These are phyloP conservation scores for Gonapodya prolifera DNA, from an alignment of 192 early-diverging fungal genomes.

Conservation along the genomic window DNA sequence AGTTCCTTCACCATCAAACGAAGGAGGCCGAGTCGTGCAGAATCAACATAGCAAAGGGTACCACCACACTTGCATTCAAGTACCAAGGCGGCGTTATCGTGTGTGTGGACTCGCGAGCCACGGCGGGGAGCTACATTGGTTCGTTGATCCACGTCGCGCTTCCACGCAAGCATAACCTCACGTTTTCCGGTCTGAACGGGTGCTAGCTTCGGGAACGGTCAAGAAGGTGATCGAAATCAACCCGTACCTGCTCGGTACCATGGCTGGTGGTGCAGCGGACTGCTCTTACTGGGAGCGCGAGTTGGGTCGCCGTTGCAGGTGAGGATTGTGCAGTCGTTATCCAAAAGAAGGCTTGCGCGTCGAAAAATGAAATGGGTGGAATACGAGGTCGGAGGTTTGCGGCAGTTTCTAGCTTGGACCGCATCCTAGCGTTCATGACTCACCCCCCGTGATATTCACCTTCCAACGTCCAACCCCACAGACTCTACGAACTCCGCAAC, in stretches of 20 bases:
- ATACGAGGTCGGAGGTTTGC: too few relatives aligned
- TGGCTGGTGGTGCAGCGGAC: slow-evolving; percentile 99
- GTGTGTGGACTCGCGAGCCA: slow-evolving; percentile 92
- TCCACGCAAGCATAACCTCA: too few relatives aligned
- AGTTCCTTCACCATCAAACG: slow-evolving; percentile 73
- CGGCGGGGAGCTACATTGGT: slow-evolving; percentile 82
- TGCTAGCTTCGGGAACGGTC: slow-evolving; percentile 77
- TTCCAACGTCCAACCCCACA: too few relatives aligned
- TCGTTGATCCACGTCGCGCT: slow-evolving; percentile 12
- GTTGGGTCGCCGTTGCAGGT: slow-evolving; percentile 78
- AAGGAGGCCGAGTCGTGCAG: slow-evolving; percentile 51
- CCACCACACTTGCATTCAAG: slow-evolving; percentile 96
- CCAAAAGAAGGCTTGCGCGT: too few relatives aligned
- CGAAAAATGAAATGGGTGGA: too few relatives aligned
- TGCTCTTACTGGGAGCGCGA: slow-evolving; percentile 98
- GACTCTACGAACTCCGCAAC: slow-evolving; percentile 91
- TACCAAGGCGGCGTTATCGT: slow-evolving; percentile 90
- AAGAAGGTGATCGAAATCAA: slow-evolving; percentile 99
- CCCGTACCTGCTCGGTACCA: slow-evolving; percentile 92
- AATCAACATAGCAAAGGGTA: slow-evolving; percentile 91
- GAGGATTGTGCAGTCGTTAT: neutral
- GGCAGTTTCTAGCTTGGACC: too few relatives aligned
- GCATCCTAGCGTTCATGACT: too few relatives aligned
- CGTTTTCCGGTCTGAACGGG: neutral
- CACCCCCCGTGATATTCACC: too few relatives aligned